These are phyloP conservation scores for Phoma sp. DNA, from an alignment of 2,329 filamentous ascomycete species.

Conservation along the genomic window DNA sequence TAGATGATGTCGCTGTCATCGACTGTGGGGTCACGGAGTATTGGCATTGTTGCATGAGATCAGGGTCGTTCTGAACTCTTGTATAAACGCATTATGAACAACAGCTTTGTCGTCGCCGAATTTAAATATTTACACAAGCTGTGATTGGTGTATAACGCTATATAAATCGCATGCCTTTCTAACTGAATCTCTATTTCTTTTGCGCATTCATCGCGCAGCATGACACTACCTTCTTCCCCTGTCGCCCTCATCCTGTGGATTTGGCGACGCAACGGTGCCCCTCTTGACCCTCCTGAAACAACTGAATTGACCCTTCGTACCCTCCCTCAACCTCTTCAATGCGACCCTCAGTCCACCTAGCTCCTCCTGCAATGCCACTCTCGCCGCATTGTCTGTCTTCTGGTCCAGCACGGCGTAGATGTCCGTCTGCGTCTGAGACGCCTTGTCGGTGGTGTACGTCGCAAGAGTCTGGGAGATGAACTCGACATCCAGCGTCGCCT, in stretches of 20 bases:
- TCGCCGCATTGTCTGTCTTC: slow-evolving; percentile 85
- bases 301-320: slow-evolving; percentile 46
- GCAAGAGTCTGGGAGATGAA: slow-evolving; percentile 93
- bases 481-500: slow-evolving; percentile 95
- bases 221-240: background rate
- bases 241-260: slow-evolving; percentile 1
- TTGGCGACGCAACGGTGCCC: slow-evolving; percentile 13
- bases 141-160: no score
- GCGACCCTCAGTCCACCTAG: slow-evolving; percentile 87
- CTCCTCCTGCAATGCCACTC: slow-evolving; percentile 80
- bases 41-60: no score
- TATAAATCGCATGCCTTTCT: no score
- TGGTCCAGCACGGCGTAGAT: slow-evolving; percentile 92
- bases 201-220: background rate
- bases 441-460: slow-evolving; percentile 84
- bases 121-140: no score
- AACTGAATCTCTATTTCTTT: no score
- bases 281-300: slow-evolving; percentile 44
- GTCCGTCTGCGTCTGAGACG: slow-evolving; percentile 80
- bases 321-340: slow-evolving; percentile 67
- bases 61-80: no score
- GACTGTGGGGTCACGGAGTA: no score
- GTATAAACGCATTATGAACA: no score
- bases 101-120: no score
- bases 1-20: no score